phyloP scores from a whole-genome alignment of 1,284 basidiomycete species.

The Ganoderma lucidum region DNA sequence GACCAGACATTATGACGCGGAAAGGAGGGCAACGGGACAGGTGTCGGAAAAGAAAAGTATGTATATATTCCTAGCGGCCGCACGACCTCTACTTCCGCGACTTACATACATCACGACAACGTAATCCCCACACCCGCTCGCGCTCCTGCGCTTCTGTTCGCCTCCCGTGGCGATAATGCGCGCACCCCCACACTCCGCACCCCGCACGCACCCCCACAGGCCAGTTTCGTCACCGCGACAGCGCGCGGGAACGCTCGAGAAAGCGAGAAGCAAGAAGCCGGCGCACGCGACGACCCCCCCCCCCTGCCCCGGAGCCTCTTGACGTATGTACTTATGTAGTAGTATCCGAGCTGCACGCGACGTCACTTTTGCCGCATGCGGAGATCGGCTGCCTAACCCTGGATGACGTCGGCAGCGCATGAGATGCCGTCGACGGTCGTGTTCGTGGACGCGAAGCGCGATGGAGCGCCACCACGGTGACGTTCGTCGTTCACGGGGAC shows the following conservation, averaged over 20 bases:
- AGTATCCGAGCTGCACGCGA: not conserved
- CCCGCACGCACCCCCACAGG: not conserved
- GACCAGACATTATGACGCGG: not conserved
- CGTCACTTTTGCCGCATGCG: conserved; percentile 1
- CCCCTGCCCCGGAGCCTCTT: not conserved
- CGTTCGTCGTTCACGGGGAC: not conserved
- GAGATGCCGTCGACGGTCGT: not conserved
- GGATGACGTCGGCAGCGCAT: not conserved
- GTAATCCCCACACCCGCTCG: conserved; percentile 1
- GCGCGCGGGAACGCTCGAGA: not conserved
- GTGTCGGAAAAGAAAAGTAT: not conserved
- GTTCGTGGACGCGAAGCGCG: not conserved
- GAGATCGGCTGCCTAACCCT: not conserved
- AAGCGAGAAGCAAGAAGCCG: not conserved
- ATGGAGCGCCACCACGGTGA: not conserved
- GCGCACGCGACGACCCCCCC: not conserved
- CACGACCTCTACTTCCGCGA: not conserved
- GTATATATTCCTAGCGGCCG: too few relatives aligned
- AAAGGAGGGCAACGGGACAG: not conserved
- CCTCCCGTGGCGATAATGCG: not conserved
- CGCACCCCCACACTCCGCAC: not conserved
- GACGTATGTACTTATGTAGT: not conserved
- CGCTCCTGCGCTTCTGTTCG: not conserved
- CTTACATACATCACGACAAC: not conserved
- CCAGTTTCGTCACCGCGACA: not conserved